phyloP scores from a whole-genome alignment of 1,284 basidiomycete genomes.

The Fomitopsis palustris region DNA sequence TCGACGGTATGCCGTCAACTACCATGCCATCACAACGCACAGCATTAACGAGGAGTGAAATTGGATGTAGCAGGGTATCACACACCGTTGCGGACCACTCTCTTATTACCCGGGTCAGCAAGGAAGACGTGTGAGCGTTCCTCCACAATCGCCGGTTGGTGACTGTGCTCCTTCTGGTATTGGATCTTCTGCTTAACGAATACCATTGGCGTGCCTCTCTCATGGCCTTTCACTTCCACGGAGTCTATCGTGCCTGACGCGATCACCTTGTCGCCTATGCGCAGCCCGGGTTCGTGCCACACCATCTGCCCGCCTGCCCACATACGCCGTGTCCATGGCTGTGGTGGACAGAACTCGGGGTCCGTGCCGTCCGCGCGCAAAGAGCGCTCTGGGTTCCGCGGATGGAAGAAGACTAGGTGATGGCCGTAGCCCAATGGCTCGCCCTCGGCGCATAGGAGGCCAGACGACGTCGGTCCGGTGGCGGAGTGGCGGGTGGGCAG shows the following conservation, averaged over 20 bases:
- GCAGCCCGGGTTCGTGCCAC: conserved; percentile 54
- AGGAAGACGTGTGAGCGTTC: conserved; percentile 77
- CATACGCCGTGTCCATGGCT: conserved; percentile 77
- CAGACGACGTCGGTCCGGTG: conserved; percentile 16
- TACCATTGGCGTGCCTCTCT: conserved; percentile 59
- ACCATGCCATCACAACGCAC: neutral
- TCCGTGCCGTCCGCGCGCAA: conserved; percentile 74
- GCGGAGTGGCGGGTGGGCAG: conserved; percentile 72
- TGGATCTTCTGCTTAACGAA: conserved; percentile 72
- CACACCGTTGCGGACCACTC: conserved; percentile 42
- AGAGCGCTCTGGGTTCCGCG: conserved; percentile 51
- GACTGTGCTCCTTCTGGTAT: conserved; percentile 37
- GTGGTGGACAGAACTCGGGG: conserved; percentile 65
- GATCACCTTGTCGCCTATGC: conserved; percentile 51
- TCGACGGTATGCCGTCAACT: conserved; percentile 51
- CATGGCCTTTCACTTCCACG: conserved; percentile 68
- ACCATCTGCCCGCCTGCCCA: conserved; percentile 77
- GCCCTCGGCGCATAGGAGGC: conserved; percentile 35
- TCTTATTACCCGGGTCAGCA: conserved; percentile 28
- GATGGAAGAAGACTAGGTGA: conserved; percentile 76
- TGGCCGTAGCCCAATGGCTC: conserved; percentile 56
- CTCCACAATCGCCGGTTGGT: conserved; percentile 53
- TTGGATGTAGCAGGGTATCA: neutral
- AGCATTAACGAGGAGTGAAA: neutral
- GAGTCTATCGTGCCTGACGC: conserved; percentile 49